phyloP scores from a whole-genome alignment of 2,329 filamentous ascomycete genomes.

The Ramichloridium luteum region DNA sequence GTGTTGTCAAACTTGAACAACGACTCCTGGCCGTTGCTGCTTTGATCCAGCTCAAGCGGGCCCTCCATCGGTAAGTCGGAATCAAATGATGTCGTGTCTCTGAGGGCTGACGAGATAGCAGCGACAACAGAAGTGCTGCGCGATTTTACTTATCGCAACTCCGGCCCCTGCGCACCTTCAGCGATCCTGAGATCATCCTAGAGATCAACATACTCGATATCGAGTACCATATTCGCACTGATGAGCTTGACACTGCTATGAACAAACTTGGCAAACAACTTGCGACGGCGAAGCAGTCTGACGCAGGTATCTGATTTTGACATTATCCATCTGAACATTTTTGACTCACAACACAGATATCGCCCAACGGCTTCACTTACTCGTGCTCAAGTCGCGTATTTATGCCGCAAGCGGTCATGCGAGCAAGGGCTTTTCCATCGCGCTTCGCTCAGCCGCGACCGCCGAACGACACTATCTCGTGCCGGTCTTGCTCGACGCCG shows the following conservation, averaged over 20 bases:
- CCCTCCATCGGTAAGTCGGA: slow-evolving; percentile 40
- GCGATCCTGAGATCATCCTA: slow-evolving; percentile 47
- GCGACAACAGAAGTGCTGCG: slow-evolving; percentile 45
- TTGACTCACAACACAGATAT: slow-evolving; percentile 39
- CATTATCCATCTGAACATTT: neutral
- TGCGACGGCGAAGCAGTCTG: slow-evolving; percentile 31
- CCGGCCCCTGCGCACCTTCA: slow-evolving; percentile 28
- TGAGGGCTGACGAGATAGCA: slow-evolving; percentile 17
- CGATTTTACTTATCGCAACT: slow-evolving; percentile 47
- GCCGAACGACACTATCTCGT: slow-evolving; percentile 59
- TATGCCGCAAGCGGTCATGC: slow-evolving; percentile 56
- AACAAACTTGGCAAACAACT: slow-evolving; percentile 42
- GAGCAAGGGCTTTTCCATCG: slow-evolving; percentile 63
- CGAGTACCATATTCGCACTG: slow-evolving; percentile 41
- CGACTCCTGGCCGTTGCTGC: slow-evolving; percentile 57
- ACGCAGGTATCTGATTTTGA: slow-evolving; percentile 7
- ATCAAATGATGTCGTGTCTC: too few relatives aligned
- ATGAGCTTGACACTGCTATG: slow-evolving; percentile 42
- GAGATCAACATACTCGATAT: slow-evolving; percentile 49
- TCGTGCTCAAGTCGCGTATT: slow-evolving; percentile 61
- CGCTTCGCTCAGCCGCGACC: slow-evolving; percentile 61
- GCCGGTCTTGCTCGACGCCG: slow-evolving; percentile 59
- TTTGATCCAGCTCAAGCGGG: slow-evolving; percentile 51
- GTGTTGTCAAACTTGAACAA: slow-evolving; percentile 66
- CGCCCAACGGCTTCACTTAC: slow-evolving; percentile 55